phyloP scores from a whole-genome alignment of 2,329 filamentous ascomycete genomes.

The Celoporthe dispersa region DNA sequence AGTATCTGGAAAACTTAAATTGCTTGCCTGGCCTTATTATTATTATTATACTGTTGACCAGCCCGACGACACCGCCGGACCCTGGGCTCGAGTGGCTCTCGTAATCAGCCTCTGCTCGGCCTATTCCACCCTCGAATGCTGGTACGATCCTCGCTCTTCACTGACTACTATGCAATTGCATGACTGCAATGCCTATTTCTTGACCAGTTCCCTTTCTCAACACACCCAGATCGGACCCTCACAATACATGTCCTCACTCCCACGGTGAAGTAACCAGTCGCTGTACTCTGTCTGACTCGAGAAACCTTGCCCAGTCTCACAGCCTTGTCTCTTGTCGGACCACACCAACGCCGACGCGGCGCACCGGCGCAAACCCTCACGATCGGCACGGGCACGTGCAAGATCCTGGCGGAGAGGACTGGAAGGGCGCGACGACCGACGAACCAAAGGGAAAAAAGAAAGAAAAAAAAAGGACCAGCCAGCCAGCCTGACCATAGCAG shows the following conservation, averaged over 20 bases:
- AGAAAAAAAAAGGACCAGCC: background rate
- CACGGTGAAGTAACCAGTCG: background rate
- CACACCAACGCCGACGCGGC: background rate
- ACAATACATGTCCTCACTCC: background rate
- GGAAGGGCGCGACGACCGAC: background rate
- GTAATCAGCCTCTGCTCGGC: background rate
- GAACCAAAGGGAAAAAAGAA: background rate
- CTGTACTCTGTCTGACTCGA: background rate
- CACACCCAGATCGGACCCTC: background rate
- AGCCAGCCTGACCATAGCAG: conserved; percentile 3
- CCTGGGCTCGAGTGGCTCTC: no score
- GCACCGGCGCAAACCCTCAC: background rate
- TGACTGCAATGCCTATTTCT: background rate
- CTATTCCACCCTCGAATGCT: background rate
- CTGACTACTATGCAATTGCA: background rate
- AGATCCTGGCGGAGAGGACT: background rate
- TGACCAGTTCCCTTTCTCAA: background rate
- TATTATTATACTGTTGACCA: background rate
- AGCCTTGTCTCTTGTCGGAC: background rate
- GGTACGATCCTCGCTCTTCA: background rate
- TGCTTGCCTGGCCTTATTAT: background rate
- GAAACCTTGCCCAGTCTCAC: background rate
- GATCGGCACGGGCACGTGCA: background rate
- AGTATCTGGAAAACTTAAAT: conserved; percentile 10
- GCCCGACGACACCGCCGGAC: background rate